Base-by-base conservation (phyloP, 2,329 filamentous ascomycete genomes). In the Neonectria neomacrospora region DNA sequence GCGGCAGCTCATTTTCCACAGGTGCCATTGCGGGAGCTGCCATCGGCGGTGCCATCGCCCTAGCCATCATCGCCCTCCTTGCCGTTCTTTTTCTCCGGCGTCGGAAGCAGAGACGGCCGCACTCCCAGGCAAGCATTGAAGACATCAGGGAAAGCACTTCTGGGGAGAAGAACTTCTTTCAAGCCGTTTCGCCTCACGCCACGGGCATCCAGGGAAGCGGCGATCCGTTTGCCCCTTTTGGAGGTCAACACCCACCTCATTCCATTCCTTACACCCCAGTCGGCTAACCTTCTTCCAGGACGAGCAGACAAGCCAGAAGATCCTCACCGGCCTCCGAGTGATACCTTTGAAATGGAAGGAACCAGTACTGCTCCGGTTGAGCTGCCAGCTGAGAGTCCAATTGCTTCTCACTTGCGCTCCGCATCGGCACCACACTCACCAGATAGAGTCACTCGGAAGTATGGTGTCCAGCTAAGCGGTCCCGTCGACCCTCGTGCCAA, bases 141-240 rank as follows among this genome's bases (percentile, higher is more conserved):
- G 64, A 67, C 6, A 62, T 63, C 44, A 61, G 64, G 11, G 70
- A 70, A 22, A 55, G 55, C 42, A 42, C 23, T 9, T 65, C 68
- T 11, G 74, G 71, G 10, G 75, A 77, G 23, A 76, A 79, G 56
- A 66, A 71, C 20, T 65, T 66, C 28, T 67, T 67, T 7, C 65
- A 68, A n/a, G 61, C 65, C 23, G 64, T 72, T 52, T 73, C 73
- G 34, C 62, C 72, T 22, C 73, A 76, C 34, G 73, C 72, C 10
- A 73, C 71, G 1, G 67, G 69, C 8, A 73, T 63, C 16, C 71
- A 71, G 39, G 68, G 62, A 37, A 69, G 63, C 59, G 58, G 64
- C 45, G 80, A 82, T 54, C 76, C 80, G 2, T 82, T 83, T 69
- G 80, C 79, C 2, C 76, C 79, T 11, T 83, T 82, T 73, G 80